Conservation (phyloP, 164 flowering plant genomes). For the Pachysandra terminalis region DNA sequence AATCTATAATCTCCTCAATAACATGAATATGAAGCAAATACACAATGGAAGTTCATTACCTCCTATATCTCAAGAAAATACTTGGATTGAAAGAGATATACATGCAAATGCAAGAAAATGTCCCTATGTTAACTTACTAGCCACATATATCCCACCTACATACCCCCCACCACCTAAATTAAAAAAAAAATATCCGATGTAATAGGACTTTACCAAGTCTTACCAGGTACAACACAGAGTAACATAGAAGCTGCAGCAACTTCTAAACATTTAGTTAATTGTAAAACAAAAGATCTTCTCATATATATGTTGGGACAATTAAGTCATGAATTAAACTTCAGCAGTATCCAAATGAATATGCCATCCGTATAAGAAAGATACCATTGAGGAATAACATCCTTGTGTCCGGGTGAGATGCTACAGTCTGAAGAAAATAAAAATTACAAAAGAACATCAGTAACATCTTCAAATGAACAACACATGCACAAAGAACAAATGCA, state of each 20-base stretch:
- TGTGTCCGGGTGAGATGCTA: slow-evolving; percentile 78
- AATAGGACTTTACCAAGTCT: no score
- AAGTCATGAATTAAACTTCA: neutral
- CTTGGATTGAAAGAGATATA: neutral
- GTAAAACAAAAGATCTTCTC: no score
- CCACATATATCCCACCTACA: neutral
- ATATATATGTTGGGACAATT: neutral
- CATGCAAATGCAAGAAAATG: neutral
- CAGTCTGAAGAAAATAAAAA: slow-evolving; percentile 48
- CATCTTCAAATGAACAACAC: neutral
- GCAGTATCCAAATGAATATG: neutral
- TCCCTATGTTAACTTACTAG: no score
- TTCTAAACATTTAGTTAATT: no score
- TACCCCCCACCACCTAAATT: no score
- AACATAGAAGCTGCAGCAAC: no score
- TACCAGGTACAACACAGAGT: no score
- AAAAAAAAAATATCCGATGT: no score
- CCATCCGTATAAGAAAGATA: slow-evolving; percentile 19
- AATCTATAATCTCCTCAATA: no score
- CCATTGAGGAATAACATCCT: slow-evolving; percentile 76
- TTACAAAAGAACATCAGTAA: slow-evolving; percentile 4
- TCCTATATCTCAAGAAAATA: no score
- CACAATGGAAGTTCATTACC: neutral
- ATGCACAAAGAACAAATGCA: neutral
- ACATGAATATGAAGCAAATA: neutral